Evolutionary conservation across 2,329 filamentous ascomycete species (phyloP).

Genomic region (Ceratocystis colombiana): DNA sequence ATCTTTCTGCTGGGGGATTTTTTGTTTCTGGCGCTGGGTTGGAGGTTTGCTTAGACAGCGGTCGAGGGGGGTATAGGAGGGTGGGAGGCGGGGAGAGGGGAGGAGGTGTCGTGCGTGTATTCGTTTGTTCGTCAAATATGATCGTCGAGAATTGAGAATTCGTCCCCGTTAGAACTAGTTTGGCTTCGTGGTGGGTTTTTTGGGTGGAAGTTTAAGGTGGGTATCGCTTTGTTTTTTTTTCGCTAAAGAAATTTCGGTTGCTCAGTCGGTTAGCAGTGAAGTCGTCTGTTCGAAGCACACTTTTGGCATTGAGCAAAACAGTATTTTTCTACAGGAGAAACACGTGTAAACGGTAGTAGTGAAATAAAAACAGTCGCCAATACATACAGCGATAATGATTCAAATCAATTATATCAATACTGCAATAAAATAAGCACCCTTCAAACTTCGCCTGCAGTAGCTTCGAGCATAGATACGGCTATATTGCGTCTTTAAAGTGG

Average conservation of each 20-base stretch:
- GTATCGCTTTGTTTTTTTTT: constrained; percentile 1
- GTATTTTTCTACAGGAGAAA: neutral
- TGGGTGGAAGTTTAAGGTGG: constrained; percentile 6
- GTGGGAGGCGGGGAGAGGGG: neutral
- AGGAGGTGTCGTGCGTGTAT: constrained; percentile 5
- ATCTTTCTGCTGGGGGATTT: constrained; percentile 20
- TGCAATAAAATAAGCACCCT: no score
- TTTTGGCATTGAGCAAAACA: neutral
- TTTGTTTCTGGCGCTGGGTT: constrained; percentile 9
- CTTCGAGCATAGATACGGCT: neutral
- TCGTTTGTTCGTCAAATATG: neutral
- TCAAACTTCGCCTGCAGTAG: neutral
- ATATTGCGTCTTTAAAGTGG: constrained; percentile 13
- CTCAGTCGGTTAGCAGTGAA: neutral
- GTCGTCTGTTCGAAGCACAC: neutral
- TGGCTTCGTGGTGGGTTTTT: constrained; percentile 13
- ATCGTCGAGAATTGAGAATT: constrained; percentile 7
- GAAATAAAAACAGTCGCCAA: neutral
- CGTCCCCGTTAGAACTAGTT: constrained; percentile 1
- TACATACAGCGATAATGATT: no score
- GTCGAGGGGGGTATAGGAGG: neutral
- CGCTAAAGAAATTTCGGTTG: neutral
- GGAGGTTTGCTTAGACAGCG: neutral
- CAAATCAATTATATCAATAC: no score
- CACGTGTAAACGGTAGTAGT: no score